Conservation (phyloP, 495 filamentous ascomycete genomes). For the Pyronema domesticum region DNA sequence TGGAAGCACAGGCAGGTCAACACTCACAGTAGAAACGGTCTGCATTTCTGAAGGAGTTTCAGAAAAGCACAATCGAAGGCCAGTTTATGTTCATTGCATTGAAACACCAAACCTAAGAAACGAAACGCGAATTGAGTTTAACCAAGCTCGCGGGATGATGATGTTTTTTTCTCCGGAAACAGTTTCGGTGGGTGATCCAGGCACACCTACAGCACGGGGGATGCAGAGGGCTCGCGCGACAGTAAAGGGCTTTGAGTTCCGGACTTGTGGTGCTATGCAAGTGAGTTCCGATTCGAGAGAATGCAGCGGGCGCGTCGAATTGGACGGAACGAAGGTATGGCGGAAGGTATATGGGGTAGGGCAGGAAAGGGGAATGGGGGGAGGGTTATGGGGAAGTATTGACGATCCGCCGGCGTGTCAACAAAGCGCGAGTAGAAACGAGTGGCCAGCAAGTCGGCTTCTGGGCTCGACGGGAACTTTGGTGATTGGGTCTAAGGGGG, state of each 20-base stretch:
- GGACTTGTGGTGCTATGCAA: too few species aligned
- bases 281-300: too few species aligned
- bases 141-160: not conserved
- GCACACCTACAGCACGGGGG: too few species aligned
- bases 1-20: not conserved
- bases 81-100: conserved; percentile 18
- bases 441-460: not conserved
- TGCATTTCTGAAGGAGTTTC: conserved; percentile 32
- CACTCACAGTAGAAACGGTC: conserved; percentile 47
- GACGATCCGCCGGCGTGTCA: conserved; percentile 13
- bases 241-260: too few species aligned
- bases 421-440: conserved; percentile 3
- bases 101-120: not conserved
- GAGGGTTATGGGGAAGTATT: conserved; percentile 1
- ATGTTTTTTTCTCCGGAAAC: not conserved
- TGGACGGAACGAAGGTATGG: not conserved
- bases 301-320: not conserved
- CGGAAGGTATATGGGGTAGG: not conserved
- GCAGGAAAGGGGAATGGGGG: conserved; percentile 7
- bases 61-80: conserved; percentile 16
- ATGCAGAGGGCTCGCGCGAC: too few species aligned
- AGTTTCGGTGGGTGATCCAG: too few species aligned
- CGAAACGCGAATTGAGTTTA: not conserved
- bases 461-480: too few species aligned
- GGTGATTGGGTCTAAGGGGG: too few species aligned